These are phyloP conservation scores for Tetradesmus obliquus DNA, from an alignment of 139 green algal species.

Conservation along the genomic window DNA sequence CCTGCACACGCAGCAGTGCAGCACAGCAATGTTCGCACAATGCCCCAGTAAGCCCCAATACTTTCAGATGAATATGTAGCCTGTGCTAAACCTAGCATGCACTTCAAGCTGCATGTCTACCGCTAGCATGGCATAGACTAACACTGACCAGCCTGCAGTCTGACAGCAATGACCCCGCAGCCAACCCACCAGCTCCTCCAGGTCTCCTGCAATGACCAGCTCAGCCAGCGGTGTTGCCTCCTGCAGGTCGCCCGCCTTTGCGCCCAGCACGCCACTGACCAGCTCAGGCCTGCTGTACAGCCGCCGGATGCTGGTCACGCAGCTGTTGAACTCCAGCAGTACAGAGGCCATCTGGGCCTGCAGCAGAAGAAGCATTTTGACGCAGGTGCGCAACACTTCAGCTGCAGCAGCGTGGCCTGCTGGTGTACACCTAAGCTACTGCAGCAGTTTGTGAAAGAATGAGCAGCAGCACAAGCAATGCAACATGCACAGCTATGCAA, in stretches of 20 bases:
- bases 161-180: background rate
- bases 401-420: background rate
- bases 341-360: slow-evolving; percentile 55
- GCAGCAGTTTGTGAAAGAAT: too few relatives aligned
- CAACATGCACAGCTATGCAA: background rate
- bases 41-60: background rate
- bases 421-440: background rate
- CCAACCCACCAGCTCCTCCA: slow-evolving; percentile 66
- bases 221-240: slow-evolving; percentile 69
- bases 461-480: background rate
- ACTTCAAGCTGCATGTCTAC: background rate
- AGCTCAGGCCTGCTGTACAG: slow-evolving; percentile 56
- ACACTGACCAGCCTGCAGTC: too few relatives aligned
- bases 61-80: background rate
- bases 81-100: too few relatives aligned
- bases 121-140: background rate
- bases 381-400: background rate
- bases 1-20: slow-evolving; percentile 13
- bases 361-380: background rate
- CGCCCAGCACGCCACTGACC: slow-evolving; percentile 58
- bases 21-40: background rate
- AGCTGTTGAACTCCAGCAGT: slow-evolving; percentile 60
- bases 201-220: slow-evolving; percentile 69
- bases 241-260: slow-evolving; percentile 53
- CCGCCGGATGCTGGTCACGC: slow-evolving; percentile 53